phyloP scores from a whole-genome alignment of 306 rosid species.

The Pterocarpus santalinus region DNA sequence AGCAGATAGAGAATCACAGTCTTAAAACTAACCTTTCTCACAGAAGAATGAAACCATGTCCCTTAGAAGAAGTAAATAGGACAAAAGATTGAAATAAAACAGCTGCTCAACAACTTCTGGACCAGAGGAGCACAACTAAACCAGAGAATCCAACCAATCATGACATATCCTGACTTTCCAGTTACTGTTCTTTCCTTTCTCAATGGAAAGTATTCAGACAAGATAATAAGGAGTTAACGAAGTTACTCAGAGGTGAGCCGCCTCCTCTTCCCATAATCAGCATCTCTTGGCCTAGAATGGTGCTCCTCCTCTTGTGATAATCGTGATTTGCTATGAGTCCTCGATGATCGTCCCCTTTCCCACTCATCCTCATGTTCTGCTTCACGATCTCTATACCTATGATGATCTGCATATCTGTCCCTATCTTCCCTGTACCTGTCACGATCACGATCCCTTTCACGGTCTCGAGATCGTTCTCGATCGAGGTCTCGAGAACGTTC shows the following conservation, averaged over 20 bases:
- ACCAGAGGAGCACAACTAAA: constrained; percentile 46
- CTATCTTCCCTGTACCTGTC: constrained; percentile 88
- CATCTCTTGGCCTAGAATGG: constrained; percentile 90
- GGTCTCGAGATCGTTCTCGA: constrained; percentile 49
- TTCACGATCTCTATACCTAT: constrained; percentile 84
- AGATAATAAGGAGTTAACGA: constrained; percentile 37
- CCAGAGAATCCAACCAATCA: constrained; percentile 56
- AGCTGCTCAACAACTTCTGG: constrained; percentile 60
- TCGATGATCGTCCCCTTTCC: constrained; percentile 88
- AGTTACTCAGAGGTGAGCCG: constrained; percentile 82
- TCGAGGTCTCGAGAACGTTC: constrained; percentile 72
- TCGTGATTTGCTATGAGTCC: constrained; percentile 82
- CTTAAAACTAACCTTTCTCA: constrained; percentile 60
- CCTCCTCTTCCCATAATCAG: constrained; percentile 96
- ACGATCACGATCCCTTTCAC: constrained; percentile 73
- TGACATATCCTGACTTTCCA: constrained; percentile 50
- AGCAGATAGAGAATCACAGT: constrained; percentile 3
- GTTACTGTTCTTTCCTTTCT: constrained; percentile 48
- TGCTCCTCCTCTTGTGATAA: constrained; percentile 79
- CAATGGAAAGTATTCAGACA: neutral
- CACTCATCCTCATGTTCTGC: constrained; percentile 84
- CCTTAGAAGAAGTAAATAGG: constrained; percentile 54
- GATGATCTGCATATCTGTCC: constrained; percentile 89
- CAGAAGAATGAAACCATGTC: constrained; percentile 48
- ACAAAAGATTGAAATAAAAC: constrained; percentile 51